Base-by-base conservation (phyloP, 768 basidiomycete genomes). In the Fomitopsis pulvina region DNA sequence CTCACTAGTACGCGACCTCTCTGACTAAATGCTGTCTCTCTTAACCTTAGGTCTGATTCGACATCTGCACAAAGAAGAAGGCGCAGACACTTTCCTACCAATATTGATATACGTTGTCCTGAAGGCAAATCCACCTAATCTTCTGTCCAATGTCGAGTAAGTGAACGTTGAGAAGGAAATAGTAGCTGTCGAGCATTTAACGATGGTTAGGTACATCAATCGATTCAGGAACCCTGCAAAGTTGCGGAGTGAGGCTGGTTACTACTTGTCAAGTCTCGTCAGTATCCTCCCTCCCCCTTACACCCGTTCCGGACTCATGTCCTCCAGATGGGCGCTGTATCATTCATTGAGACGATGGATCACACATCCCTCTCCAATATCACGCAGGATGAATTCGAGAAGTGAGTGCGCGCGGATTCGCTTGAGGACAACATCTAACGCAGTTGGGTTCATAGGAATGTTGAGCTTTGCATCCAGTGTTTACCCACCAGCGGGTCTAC, bases 271-370 rank as follows among this genome's bases (percentile, higher is more conserved):
- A 0, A 95, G 92, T 69, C 75, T 99, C 47, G 94, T 93, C 57
- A 58, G 85, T 66, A 11, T 42, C 20, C 10, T 20, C 5, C 21
- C 41, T 6, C n/a, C n/a, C 9, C 28, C 26, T 38, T 29, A 21
- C 28, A 3, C 14, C 1, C 1, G 1, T 18, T 26, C 27, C 24
- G 59, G 12, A 56, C 39, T 24, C 12, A 37, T 18, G 34, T 21
- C 27, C 30, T 11, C 24, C 52, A 97, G 92, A 94, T 87, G 80
- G 96, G 92, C 3, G 92, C 96, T 2, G 90, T 98, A 29, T 89
- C 91, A 1, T 99, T 97, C 64, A 93, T 99, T 54, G 96, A 99
- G 68, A 90, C 92, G 0, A 93, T 99, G 91, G 96, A 98, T 63
- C 89, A 94, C 51, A 86, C 92, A 0, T 88, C 89, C 7, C 70